These are phyloP conservation scores for Candida andamanensis DNA, from an alignment of 805 yeast species.

Conservation along the genomic window DNA sequence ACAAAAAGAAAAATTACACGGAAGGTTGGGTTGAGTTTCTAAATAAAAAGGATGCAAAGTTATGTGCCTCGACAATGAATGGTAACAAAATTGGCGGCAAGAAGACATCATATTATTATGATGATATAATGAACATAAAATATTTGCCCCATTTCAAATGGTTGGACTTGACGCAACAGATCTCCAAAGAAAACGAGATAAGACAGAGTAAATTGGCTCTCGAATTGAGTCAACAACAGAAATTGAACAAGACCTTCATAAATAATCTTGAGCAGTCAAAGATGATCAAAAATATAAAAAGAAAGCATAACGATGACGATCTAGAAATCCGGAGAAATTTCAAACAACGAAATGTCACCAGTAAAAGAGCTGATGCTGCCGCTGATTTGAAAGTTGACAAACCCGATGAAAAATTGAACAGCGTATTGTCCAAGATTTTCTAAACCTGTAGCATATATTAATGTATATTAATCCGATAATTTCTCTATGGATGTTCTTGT, in stretches of 20 bases:
- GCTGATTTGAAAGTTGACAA: conserved; percentile 38
- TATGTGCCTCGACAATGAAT: conserved; percentile 80
- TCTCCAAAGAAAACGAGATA: conserved; percentile 82
- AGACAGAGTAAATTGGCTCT: conserved; percentile 84
- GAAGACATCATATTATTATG: conserved; percentile 86
- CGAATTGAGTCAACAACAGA: conserved; percentile 84
- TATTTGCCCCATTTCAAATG: conserved; percentile 91
- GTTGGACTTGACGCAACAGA: conserved; percentile 90
- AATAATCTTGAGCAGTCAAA: conserved; percentile 82
- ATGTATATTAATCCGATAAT: too few relatives aligned
- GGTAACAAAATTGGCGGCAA: conserved; percentile 90
- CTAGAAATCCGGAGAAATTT: conserved; percentile 52
- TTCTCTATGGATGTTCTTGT: too few relatives aligned
- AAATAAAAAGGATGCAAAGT: conserved; percentile 79
- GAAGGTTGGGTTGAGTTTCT: conserved; percentile 98
- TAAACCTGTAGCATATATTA: too few relatives aligned
- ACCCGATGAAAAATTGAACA: conserved; percentile 35
- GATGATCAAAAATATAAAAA: conserved; percentile 65
- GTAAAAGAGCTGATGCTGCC: conserved; percentile 62
- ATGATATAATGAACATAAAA: conserved; percentile 87
- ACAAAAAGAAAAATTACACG: conserved; percentile 77
- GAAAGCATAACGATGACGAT: conserved; percentile 24
- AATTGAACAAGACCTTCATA: conserved; percentile 78
- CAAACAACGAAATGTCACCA: conserved; percentile 63
- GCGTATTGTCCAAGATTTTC: conserved; percentile 52